Percentiles rank a stretch among this genome's conserved stretches.
Conservation (phyloP, 768 basidiomycete genomes). For the Pulveroboletus sp. region DNA sequence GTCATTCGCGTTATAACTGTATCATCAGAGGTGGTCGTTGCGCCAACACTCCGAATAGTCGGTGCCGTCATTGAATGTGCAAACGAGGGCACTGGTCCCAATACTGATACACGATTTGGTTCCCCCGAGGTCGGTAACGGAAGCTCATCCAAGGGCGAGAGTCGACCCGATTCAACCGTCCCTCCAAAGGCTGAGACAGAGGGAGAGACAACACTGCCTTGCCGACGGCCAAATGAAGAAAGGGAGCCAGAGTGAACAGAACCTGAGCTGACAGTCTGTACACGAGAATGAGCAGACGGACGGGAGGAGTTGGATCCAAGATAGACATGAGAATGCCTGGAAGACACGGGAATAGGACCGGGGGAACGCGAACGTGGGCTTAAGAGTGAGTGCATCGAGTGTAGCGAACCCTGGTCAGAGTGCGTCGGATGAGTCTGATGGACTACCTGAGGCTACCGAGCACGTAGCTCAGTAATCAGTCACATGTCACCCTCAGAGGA, state of each 20-base stretch:
- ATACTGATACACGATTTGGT: slow-evolving; percentile 22
- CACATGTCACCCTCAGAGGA: background rate
- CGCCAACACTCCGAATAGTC: slow-evolving; percentile 30
- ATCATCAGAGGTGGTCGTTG: slow-evolving; percentile 29
- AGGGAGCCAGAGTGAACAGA: slow-evolving; percentile 49
- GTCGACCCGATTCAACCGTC: slow-evolving; percentile 14
- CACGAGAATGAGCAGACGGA: slow-evolving; percentile 43
- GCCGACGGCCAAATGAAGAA: slow-evolving; percentile 47
- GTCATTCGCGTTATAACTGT: slow-evolving; percentile 26
- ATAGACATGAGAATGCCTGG: slow-evolving; percentile 38
- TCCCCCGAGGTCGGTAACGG: slow-evolving; percentile 8
- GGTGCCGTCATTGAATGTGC: slow-evolving; percentile 23
- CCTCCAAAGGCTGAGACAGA: slow-evolving; percentile 48
- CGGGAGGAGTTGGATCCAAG: slow-evolving; percentile 53
- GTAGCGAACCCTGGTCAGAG: slow-evolving; percentile 64
- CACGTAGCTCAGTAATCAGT: slow-evolving; percentile 14
- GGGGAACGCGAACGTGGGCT: slow-evolving; percentile 44
- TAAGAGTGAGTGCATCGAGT: slow-evolving; percentile 57
- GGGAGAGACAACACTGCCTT: slow-evolving; percentile 38
- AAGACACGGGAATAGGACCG: slow-evolving; percentile 50
- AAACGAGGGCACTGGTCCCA: slow-evolving; percentile 34
- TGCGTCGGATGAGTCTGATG: slow-evolving; percentile 37
- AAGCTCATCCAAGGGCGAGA: slow-evolving; percentile 23
- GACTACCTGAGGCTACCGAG: slow-evolving; percentile 39
- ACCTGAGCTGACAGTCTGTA: slow-evolving; percentile 32